Evolutionary conservation across 768 basidiomycete species (phyloP).

Genomic region (Collybia mongolica): DNA sequence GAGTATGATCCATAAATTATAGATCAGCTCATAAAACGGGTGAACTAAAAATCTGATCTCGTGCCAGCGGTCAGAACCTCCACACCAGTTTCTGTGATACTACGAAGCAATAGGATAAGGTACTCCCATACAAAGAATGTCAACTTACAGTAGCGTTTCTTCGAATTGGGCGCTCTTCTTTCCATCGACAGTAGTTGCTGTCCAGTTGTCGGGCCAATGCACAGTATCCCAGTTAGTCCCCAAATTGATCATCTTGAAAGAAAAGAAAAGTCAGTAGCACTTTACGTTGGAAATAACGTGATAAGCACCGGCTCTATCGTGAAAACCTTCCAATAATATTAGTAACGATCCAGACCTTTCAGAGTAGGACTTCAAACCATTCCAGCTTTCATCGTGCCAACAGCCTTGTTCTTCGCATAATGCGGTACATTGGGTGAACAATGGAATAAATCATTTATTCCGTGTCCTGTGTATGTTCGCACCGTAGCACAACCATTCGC

Average conservation of each 20-base stretch:
- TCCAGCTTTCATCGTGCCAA: slow-evolving; percentile 91
- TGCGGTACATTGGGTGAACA: slow-evolving; percentile 86
- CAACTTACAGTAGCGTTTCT: slow-evolving; percentile 87
- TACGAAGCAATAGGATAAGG: slow-evolving; percentile 25
- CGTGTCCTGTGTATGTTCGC: slow-evolving; percentile 89
- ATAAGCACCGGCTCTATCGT: slow-evolving; percentile 72
- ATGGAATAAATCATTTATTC: slow-evolving; percentile 87
- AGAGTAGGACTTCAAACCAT: slow-evolving; percentile 56
- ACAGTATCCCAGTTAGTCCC: slow-evolving; percentile 74
- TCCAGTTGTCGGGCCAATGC: slow-evolving; percentile 97
- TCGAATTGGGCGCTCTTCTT: slow-evolving; percentile 95
- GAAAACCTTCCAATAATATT: slow-evolving; percentile 43
- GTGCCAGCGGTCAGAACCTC: slow-evolving; percentile 73
- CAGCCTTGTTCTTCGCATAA: slow-evolving; percentile 91
- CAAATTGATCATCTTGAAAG: slow-evolving; percentile 83
- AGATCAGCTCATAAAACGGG: too few species aligned
- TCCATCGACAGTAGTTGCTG: slow-evolving; percentile 90
- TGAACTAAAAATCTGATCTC: neutral
- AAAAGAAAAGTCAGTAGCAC: slow-evolving; percentile 6
- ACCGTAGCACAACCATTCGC: slow-evolving; percentile 88
- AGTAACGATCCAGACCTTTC: slow-evolving; percentile 1
- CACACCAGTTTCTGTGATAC: slow-evolving; percentile 88
- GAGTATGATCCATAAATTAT: neutral
- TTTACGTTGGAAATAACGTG: slow-evolving; percentile 14
- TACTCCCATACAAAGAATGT: neutral